A percentile compares a stretch with the other conserved stretches of the same genome.
phyloP scores from a whole-genome alignment of 805 yeast genomes.

The Metschnikowia borealis region DNA sequence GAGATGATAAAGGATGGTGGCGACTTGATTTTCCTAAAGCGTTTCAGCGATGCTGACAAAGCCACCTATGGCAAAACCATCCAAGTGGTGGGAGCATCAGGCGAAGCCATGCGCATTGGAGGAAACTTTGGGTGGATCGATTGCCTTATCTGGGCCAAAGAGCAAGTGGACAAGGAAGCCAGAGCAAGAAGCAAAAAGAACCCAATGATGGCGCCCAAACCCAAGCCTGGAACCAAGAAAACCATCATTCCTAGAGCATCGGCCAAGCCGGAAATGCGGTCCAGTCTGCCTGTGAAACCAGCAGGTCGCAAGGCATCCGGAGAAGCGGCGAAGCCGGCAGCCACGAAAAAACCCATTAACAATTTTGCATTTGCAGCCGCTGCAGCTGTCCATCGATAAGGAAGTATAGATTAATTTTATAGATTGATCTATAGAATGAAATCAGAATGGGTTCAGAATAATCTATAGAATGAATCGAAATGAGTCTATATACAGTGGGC shows the following conservation, averaged over 20 bases:
- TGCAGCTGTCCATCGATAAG: conserved; percentile 33
- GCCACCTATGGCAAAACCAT: conserved; percentile 22
- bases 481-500: no score
- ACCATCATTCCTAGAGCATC: not conserved
- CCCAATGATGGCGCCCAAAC: not conserved
- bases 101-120: conserved; percentile 40
- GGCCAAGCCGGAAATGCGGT: not conserved
- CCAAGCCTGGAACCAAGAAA: not conserved
- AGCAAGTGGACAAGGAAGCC: conserved; percentile 29
- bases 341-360: conserved; percentile 16
- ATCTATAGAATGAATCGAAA: not conserved
- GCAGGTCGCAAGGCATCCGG: not conserved
- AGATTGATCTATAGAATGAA: not conserved
- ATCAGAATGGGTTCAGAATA: not conserved
- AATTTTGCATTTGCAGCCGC: conserved; percentile 46
- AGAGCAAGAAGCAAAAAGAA: not conserved
- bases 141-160: conserved; percentile 62
- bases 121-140: conserved; percentile 61
- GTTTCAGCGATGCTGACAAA: conserved; percentile 36
- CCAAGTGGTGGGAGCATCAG: conserved; percentile 25
- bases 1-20: conserved; percentile 54
- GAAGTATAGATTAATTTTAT: not conserved
- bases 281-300: not conserved
- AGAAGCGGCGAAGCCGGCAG: not conserved
- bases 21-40: conserved; percentile 51